These are phyloP conservation scores for Euclidium syriacum DNA, from an alignment of 345 rosid species.

Conservation along the genomic window DNA sequence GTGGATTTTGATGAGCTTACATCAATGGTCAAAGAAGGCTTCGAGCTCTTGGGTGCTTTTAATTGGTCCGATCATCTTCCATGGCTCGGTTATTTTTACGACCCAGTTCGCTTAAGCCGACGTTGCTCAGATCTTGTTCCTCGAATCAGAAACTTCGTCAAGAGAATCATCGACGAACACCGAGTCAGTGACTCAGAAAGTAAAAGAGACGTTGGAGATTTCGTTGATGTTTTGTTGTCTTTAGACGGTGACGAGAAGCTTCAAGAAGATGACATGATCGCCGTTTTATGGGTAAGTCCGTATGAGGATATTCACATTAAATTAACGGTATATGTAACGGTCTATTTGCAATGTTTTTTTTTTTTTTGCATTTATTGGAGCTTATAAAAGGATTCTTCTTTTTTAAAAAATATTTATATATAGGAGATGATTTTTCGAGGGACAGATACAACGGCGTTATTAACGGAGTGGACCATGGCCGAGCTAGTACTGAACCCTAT, in stretches of 20 bases:
- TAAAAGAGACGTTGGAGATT: slow-evolving; percentile 40
- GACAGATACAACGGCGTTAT: slow-evolving; percentile 77
- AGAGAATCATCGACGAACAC: slow-evolving; percentile 55
- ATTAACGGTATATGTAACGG: slow-evolving; percentile 28
- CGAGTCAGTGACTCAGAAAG: slow-evolving; percentile 13
- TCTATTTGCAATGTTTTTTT: slow-evolving; percentile 4
- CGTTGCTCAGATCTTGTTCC: slow-evolving; percentile 80
- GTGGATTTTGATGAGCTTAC: slow-evolving; percentile 43
- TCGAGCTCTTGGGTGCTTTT: slow-evolving; percentile 76
- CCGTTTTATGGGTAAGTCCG: slow-evolving; percentile 73
- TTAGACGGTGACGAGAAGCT: slow-evolving; percentile 72
- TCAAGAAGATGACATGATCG: slow-evolving; percentile 74
- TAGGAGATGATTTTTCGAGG: slow-evolving; percentile 96
- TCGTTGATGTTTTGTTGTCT: slow-evolving; percentile 75
- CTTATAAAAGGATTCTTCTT: neutral
- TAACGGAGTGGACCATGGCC: slow-evolving; percentile 94
- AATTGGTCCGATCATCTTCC: slow-evolving; percentile 78
- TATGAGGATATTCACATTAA: neutral
- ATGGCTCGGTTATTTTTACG: slow-evolving; percentile 55
- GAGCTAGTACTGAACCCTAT: slow-evolving; percentile 64
- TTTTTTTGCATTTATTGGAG: neutral
- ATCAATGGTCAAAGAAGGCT: slow-evolving; percentile 74
- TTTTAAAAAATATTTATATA: neutral
- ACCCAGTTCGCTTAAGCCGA: slow-evolving; percentile 44
- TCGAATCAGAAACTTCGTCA: slow-evolving; percentile 50